phyloP scores from a whole-genome alignment of 768 basidiomycete species.

The Chiua virens region DNA sequence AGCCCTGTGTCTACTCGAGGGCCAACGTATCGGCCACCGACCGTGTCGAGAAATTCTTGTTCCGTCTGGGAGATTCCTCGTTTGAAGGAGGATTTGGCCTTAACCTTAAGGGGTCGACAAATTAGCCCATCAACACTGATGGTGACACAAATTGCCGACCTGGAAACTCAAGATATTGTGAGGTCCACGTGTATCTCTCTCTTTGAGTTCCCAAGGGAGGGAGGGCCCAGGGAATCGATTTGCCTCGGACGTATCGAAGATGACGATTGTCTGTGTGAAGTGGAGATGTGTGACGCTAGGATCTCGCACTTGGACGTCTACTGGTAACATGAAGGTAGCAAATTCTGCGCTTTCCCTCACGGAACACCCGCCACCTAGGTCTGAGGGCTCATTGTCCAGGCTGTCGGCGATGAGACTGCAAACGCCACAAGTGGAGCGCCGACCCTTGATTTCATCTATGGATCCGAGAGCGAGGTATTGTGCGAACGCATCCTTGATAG shows the following conservation, averaged over 20 bases:
- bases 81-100: neutral
- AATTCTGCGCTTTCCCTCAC: neutral
- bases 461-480: constrained; percentile 4
- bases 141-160: neutral
- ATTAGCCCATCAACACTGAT: neutral
- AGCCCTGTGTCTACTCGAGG: constrained; percentile 3
- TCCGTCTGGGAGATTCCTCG: neutral
- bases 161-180: constrained; percentile 9
- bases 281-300: constrained; percentile 13
- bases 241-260: neutral
- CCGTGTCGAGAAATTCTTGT: neutral
- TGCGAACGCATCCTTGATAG: neutral
- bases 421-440: constrained; percentile 10
- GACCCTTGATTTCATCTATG: constrained; percentile 11
- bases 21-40: constrained; percentile 12
- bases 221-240: neutral
- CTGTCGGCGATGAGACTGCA: constrained; percentile 11
- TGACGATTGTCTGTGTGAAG: constrained; percentile 6
- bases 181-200: neutral
- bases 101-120: neutral
- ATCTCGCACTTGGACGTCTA: neutral
- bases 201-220: constrained; percentile 12
- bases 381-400: constrained; percentile 9
- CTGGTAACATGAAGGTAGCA: constrained; percentile 10
- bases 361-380: constrained; percentile 6